phyloP scores from a whole-genome alignment of 163 green algal genomes.

The Prototheca stagnorum region DNA sequence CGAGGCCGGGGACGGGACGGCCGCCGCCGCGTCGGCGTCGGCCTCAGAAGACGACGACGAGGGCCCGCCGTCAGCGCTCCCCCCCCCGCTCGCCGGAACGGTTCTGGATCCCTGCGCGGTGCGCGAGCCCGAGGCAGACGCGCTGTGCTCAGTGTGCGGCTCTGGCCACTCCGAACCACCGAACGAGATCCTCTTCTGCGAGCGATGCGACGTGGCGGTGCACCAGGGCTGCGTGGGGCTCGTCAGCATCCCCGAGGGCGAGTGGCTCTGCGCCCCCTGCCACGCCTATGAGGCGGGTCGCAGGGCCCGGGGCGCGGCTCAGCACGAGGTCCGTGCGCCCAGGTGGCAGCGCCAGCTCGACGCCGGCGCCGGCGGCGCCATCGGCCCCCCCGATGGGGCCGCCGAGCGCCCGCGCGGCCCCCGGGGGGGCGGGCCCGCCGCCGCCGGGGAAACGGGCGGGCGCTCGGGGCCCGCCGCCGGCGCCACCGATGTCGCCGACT shows the following conservation, averaged over 20 bases:
- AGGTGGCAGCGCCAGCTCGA: slow-evolving; percentile 40
- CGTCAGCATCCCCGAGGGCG: slow-evolving; percentile 39
- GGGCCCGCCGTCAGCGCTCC: too few relatives aligned
- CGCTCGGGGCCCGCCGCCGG: too few relatives aligned
- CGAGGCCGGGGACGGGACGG: too few relatives aligned
- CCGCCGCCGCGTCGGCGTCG: too few relatives aligned
- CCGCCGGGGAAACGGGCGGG: too few relatives aligned
- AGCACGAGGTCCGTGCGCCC: slow-evolving; percentile 41
- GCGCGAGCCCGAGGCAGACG: slow-evolving; percentile 48
- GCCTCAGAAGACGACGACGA: too few relatives aligned
- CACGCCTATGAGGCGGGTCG: slow-evolving; percentile 40
- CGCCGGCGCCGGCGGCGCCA: slow-evolving; percentile 2
- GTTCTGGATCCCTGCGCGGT: too few relatives aligned
- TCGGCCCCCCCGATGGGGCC: too few relatives aligned
- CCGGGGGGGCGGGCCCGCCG: too few relatives aligned
- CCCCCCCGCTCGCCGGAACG: too few relatives aligned
- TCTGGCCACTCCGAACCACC: slow-evolving; percentile 48
- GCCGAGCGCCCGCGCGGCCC: too few relatives aligned
- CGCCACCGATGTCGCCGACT: too few relatives aligned
- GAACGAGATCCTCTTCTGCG: slow-evolving; percentile 90
- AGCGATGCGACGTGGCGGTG: slow-evolving; percentile 83
- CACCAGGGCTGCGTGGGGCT: slow-evolving; percentile 84
- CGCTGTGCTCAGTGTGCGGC: slow-evolving; percentile 69
- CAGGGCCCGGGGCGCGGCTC: slow-evolving; percentile 22
- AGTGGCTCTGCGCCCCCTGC: slow-evolving; percentile 55